Evolutionary conservation across 139 green algal species (phyloP).

Genomic region (Haematococcus lacustris): DNA sequence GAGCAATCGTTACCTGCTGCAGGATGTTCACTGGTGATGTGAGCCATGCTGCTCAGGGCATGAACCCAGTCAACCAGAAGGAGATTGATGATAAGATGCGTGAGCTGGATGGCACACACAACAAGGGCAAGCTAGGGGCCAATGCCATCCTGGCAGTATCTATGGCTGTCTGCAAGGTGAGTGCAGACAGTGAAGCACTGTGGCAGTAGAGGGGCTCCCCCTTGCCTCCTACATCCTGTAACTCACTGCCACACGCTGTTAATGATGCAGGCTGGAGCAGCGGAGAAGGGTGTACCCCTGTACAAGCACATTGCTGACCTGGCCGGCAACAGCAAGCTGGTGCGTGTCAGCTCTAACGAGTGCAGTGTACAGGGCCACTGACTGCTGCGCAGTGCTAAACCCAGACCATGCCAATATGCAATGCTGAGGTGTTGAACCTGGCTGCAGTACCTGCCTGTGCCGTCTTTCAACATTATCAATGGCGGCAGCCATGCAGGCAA

Average conservation of each 20-base stretch:
- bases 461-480: conserved; percentile 99
- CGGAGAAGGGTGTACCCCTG: conserved; percentile 89
- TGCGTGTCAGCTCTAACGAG: conserved; percentile 26
- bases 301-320: conserved; percentile 93
- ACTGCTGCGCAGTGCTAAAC: no score
- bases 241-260: no score
- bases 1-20: no score
- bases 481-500: conserved; percentile 96
- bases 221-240: no score
- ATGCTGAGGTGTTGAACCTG: no score
- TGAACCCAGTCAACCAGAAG: conserved; percentile 86
- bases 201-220: no score
- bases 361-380: no score
- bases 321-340: conserved; percentile 87
- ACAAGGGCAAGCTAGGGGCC: conserved; percentile 96
- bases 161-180: conserved; percentile 81
- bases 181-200: no score
- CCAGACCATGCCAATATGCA: no score
- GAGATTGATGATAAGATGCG: conserved; percentile 90
- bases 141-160: conserved; percentile 99
- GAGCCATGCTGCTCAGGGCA: conserved; percentile 61
- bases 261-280: conserved; percentile 75
- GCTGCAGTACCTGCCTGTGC: conserved; percentile 90
- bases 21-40: no score
- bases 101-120: conserved; percentile 90